Percentiles rank a stretch among this genome's conserved stretches.
phyloP scores from a whole-genome alignment of 345 rosid genomes.

The Moringa oleifera region DNA sequence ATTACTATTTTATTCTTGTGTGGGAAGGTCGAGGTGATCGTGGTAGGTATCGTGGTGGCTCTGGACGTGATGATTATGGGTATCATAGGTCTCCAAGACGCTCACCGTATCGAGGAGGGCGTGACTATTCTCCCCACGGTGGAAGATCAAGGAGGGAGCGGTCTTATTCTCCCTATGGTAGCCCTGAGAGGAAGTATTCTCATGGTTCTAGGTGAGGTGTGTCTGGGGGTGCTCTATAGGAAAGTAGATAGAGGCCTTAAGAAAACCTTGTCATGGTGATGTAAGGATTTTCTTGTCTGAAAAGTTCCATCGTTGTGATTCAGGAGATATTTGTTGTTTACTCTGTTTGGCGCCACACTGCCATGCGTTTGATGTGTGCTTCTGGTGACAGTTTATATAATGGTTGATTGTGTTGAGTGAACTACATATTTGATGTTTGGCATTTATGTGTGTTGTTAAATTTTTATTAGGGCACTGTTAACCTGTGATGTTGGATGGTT shows the following conservation, averaged over 20 bases:
- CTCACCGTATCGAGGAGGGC: slow-evolving; percentile 59
- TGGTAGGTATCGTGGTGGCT: slow-evolving; percentile 47
- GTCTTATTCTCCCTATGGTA: slow-evolving; percentile 60
- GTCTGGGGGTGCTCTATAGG: background rate
- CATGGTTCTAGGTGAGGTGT: slow-evolving; percentile 33
- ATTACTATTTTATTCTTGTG: background rate
- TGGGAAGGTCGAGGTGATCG: slow-evolving; percentile 53
- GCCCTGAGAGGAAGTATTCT: slow-evolving; percentile 32
- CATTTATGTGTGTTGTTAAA: no score
- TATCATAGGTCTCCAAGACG: slow-evolving; percentile 76
- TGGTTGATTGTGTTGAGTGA: no score
- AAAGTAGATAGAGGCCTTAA: background rate
- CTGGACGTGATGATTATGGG: slow-evolving; percentile 52
- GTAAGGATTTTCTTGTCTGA: background rate
- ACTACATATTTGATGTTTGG: no score
- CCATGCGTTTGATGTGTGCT: no score
- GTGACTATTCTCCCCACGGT: slow-evolving; percentile 70
- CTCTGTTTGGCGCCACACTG: no score
- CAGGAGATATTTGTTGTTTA: no score
- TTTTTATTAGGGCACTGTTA: no score
- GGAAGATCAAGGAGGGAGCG: slow-evolving; percentile 83
- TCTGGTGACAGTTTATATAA: no score
- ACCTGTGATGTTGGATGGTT: no score
- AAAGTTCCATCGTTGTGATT: no score
- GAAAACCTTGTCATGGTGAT: background rate